Conservation (phyloP, 2,329 filamentous ascomycete genomes). For the Ophiosphaerella herpotricha region DNA sequence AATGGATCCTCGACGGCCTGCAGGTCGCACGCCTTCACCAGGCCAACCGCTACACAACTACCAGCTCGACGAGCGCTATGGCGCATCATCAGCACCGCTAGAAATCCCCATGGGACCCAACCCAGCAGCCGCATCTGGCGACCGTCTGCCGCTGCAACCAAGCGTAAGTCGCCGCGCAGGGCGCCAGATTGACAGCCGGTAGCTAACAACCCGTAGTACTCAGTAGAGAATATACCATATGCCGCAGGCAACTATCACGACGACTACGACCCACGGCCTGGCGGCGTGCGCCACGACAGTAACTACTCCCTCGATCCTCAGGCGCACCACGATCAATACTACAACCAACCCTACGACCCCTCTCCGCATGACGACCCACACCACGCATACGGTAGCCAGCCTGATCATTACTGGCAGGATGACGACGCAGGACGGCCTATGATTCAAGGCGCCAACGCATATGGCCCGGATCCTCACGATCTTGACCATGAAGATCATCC, state of each 20-base stretch:
- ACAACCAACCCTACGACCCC: conserved; percentile 80
- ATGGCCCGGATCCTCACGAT: conserved; percentile 63
- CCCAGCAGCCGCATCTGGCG: conserved; percentile 64
- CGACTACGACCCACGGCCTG: conserved; percentile 54
- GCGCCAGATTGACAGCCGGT: neutral
- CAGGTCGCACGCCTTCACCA: conserved; percentile 69
- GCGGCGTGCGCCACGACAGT: conserved; percentile 54
- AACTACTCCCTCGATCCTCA: conserved; percentile 82
- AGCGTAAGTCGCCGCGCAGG: conserved; percentile 64
- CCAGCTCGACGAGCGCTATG: conserved; percentile 80
- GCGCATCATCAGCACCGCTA: conserved; percentile 58
- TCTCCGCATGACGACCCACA: conserved; percentile 64
- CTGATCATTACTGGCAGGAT: conserved; percentile 65
- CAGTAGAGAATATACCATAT: conserved; percentile 71
- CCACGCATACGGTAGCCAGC: conserved; percentile 52
- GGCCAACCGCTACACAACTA: conserved; percentile 76
- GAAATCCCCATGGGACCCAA: conserved; percentile 71
- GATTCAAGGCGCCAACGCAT: conserved; percentile 65
- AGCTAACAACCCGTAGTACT: conserved; percentile 58
- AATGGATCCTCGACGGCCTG: conserved; percentile 59
- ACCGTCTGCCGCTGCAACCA: conserved; percentile 80
- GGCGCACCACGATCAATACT: conserved; percentile 86
- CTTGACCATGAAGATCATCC: conserved; percentile 51
- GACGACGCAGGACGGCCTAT: conserved; percentile 78
- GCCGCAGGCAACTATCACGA: conserved; percentile 65